These are phyloP conservation scores for Acanthamoeba sp. DNA, from an alignment of 208 protist species.

Conservation along the genomic window DNA sequence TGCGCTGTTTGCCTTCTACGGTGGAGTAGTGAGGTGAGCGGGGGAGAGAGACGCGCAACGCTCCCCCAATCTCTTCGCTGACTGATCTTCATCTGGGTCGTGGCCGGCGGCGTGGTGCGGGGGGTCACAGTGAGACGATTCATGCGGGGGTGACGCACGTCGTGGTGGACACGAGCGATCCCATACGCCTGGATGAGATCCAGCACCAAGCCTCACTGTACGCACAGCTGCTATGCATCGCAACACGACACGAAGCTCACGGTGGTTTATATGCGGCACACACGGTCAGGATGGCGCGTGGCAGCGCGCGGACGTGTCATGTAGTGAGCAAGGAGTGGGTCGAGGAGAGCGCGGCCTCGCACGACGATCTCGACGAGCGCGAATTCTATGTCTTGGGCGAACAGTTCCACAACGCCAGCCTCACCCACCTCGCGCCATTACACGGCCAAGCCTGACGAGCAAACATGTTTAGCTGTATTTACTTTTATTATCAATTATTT, in stretches of 20 bases:
- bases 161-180: slow-evolving; percentile 76
- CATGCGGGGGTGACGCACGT: slow-evolving; percentile 72
- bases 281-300: background rate
- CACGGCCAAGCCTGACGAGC: too few species aligned
- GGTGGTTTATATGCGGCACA: background rate
- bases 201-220: slow-evolving; percentile 52
- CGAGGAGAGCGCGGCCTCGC: slow-evolving; percentile 41
- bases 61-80: too few species aligned
- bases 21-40: slow-evolving; percentile 45
- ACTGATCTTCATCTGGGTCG: background rate
- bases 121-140: slow-evolving; percentile 60
- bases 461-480: too few species aligned
- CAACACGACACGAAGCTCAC: background rate
- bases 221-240: background rate
- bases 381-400: slow-evolving; percentile 51
- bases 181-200: slow-evolving; percentile 72
- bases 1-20: slow-evolving; percentile 79
- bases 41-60: too few species aligned
- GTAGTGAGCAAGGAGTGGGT: slow-evolving; percentile 68
- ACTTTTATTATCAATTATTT: too few species aligned
- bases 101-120: too few species aligned
- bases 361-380: slow-evolving; percentile 72
- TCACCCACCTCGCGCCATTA: background rate
- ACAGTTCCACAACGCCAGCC: slow-evolving; percentile 8
- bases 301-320: background rate